A percentile compares a stretch with the other conserved stretches of the same genome.
These are phyloP conservation scores for Auriculariales sp. DNA, from an alignment of 768 basidiomycete species.

Conservation along the genomic window DNA sequence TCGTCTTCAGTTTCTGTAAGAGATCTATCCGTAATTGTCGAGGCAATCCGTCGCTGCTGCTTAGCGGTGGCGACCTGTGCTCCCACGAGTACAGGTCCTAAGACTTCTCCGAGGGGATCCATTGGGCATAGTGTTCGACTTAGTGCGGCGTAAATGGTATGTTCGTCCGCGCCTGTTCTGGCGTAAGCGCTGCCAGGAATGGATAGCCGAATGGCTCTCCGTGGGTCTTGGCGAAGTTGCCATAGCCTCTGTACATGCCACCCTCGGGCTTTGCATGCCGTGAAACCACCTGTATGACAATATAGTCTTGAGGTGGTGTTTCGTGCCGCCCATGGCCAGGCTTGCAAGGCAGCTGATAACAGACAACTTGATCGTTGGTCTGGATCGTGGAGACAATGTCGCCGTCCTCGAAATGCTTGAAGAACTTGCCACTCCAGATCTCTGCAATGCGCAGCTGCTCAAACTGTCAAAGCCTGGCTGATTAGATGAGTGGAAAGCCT, in stretches of 20 bases:
- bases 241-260: too few species aligned
- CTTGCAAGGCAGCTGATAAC: conserved; percentile 68
- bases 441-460: conserved; percentile 72
- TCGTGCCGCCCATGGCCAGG: conserved; percentile 8
- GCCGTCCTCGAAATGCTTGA: conserved; percentile 69
- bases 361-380: conserved; percentile 53
- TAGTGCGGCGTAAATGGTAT: conserved; percentile 54
- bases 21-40: too few species aligned
- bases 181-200: conserved; percentile 45
- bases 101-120: conserved; percentile 49
- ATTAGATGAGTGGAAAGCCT: conserved; percentile 16
- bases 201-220: conserved; percentile 43
- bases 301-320: conserved; percentile 31
- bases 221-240: conserved; percentile 2
- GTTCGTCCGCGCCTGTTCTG: conserved; percentile 36
- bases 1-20: conserved; percentile 18
- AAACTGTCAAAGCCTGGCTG: neutral
- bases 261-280: too few species aligned
- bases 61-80: too few species aligned
- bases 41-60: too few species aligned
- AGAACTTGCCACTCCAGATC: conserved; percentile 66
- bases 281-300: conserved; percentile 77
- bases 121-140: conserved; percentile 53
- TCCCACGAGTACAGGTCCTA: conserved; percentile 60
- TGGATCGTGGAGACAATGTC: conserved; percentile 57